phyloP scores from a whole-genome alignment of 2,329 filamentous ascomycete species.

The Fusarium zealandicum region DNA sequence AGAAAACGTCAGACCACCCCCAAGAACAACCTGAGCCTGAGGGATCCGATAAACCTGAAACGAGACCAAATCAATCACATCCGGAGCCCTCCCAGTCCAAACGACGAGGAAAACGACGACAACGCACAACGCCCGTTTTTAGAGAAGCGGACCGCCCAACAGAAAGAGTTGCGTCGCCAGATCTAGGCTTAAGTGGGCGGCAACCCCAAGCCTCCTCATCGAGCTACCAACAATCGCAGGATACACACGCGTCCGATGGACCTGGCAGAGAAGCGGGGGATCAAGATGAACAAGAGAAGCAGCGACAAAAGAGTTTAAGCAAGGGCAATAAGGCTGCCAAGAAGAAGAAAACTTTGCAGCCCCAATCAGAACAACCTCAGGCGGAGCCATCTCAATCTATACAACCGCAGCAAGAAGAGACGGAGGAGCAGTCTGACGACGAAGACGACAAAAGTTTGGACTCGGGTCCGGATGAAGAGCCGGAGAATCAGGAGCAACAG shows the following conservation, averaged over 20 bases:
- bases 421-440: neutral
- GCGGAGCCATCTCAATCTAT: no score
- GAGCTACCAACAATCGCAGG: neutral
- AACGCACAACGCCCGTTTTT: slow-evolving; percentile 21
- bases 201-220: neutral
- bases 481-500: neutral
- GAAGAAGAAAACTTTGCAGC: neutral
- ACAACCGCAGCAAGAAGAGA: neutral
- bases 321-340: neutral
- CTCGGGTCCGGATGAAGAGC: neutral
- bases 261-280: slow-evolving; percentile 1
- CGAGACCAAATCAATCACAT: neutral
- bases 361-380: no score
- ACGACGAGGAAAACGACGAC: slow-evolving; percentile 5
- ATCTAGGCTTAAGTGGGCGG: slow-evolving; percentile 15
- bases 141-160: slow-evolving; percentile 1
- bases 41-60: neutral
- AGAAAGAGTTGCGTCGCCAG: slow-evolving; percentile 16
- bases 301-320: neutral
- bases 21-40: neutral
- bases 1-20: neutral
- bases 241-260: neutral
- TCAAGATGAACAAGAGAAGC: neutral
- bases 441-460: no score
- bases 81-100: neutral